Conservation (phyloP, 1,139 yeast species). For the Protomyces macrosporus region DNA sequence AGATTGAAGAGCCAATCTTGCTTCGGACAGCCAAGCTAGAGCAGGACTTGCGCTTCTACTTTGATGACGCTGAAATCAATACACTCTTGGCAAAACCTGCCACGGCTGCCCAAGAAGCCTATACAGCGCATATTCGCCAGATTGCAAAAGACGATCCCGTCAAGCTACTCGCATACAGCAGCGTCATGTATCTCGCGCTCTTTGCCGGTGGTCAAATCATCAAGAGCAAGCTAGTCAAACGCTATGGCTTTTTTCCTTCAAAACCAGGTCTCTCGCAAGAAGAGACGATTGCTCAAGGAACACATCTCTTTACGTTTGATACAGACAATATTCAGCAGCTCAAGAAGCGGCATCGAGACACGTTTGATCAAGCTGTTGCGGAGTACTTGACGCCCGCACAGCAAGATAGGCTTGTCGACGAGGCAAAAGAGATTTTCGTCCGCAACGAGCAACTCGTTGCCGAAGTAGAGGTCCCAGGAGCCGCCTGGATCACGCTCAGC, state of each 20-base stretch:
- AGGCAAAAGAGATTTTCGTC: conserved; percentile 59
- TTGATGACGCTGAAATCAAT: conserved; percentile 50
- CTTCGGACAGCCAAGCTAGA: conserved; percentile 56
- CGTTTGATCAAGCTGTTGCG: conserved; percentile 69
- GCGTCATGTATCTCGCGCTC: conserved; percentile 75
- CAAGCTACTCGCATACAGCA: conserved; percentile 73
- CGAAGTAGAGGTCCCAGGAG: conserved; percentile 1
- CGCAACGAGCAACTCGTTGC: conserved; percentile 46
- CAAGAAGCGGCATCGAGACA: conserved; percentile 57
- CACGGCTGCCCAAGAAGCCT: conserved; percentile 57
- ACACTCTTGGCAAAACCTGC: conserved; percentile 48
- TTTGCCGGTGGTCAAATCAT: conserved; percentile 82
- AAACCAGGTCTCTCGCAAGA: conserved; percentile 58
- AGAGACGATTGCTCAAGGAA: conserved; percentile 57
- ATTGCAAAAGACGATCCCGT: conserved; percentile 61
- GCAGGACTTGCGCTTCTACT: conserved; percentile 63
- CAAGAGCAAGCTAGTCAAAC: conserved; percentile 60
- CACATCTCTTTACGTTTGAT: conserved; percentile 67
- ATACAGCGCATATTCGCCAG: conserved; percentile 54
- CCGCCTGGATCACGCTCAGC: not conserved
- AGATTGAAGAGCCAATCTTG: conserved; percentile 51
- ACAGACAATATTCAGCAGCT: conserved; percentile 47
- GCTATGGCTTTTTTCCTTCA: conserved; percentile 70
- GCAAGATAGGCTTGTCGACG: conserved; percentile 64
- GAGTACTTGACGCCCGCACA: conserved; percentile 61